Conservation (phyloP, 2,329 filamentous ascomycete genomes). For the Venturiaceae sp. region DNA sequence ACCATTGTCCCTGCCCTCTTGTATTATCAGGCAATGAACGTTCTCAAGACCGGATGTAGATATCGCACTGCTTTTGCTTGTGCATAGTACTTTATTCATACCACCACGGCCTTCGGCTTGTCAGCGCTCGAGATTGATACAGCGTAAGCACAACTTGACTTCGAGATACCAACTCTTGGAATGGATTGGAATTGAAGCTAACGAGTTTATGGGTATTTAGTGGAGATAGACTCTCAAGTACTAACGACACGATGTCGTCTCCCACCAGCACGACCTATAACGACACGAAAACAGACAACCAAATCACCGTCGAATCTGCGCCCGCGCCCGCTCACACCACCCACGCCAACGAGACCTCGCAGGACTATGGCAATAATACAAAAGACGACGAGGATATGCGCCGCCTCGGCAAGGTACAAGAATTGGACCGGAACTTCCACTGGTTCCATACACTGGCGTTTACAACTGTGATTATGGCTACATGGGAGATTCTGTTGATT, state of each 20-base stretch:
- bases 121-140: too few relatives aligned
- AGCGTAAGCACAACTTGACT: too few relatives aligned
- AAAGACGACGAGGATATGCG: constrained; percentile 8
- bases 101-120: too few relatives aligned
- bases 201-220: too few relatives aligned
- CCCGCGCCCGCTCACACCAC: background rate
- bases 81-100: too few relatives aligned
- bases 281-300: background rate
- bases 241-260: background rate
- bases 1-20: too few relatives aligned
- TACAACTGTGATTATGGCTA: constrained; percentile 8
- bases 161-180: too few relatives aligned
- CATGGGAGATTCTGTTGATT: constrained; percentile 6
- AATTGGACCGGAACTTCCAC: constrained; percentile 9
- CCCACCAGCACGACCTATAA: background rate
- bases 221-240: too few relatives aligned
- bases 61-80: too few relatives aligned
- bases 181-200: too few relatives aligned
- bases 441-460: constrained; percentile 8
- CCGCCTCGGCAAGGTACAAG: constrained; percentile 9
- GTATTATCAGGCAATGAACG: too few relatives aligned
- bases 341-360: background rate
- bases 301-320: background rate
- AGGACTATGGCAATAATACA: constrained; percentile 8
- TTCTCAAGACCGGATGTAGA: too few relatives aligned